A percentile compares a stretch with the other conserved stretches of the same genome.
Conservation (phyloP, 768 basidiomycete species). For the Daedaleopsis sinensis region DNA sequence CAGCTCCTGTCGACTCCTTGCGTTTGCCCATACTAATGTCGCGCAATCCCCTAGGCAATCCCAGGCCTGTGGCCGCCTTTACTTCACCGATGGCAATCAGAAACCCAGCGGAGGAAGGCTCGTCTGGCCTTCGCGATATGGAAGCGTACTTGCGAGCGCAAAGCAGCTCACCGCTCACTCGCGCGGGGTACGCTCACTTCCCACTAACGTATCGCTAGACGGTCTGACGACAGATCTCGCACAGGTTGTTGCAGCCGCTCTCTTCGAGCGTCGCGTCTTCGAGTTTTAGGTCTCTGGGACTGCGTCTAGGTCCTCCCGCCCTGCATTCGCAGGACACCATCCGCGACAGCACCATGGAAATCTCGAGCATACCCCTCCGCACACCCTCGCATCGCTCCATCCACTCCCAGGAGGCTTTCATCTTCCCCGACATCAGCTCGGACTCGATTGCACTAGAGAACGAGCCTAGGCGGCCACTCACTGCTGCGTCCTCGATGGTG, state of each 20-base stretch:
- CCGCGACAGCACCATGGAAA: slow-evolving; percentile 64
- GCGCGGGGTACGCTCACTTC: slow-evolving; percentile 7
- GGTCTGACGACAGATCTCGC: neutral
- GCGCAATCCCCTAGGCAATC: slow-evolving; percentile 6
- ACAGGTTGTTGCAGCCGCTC: slow-evolving; percentile 56
- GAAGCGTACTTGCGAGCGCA: slow-evolving; percentile 16
- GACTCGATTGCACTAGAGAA: neutral
- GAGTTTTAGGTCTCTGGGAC: slow-evolving; percentile 25
- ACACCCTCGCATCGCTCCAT: slow-evolving; percentile 24
- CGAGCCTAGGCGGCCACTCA: neutral
- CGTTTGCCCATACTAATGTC: slow-evolving; percentile 7
- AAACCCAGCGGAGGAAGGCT: neutral
- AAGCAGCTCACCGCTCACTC: slow-evolving; percentile 14
- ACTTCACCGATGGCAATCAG: neutral
- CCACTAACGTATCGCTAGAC: no score
- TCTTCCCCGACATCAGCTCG: slow-evolving; percentile 37
- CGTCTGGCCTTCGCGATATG: slow-evolving; percentile 11
- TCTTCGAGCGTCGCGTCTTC: slow-evolving; percentile 44
- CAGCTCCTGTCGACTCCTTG: slow-evolving; percentile 8
- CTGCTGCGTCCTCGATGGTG: slow-evolving; percentile 13
- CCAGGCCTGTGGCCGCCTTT: neutral
- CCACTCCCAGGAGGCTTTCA: slow-evolving; percentile 38
- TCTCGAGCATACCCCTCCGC: slow-evolving; percentile 50
- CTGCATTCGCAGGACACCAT: slow-evolving; percentile 67
- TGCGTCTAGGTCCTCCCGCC: slow-evolving; percentile 19